Conservation (phyloP, 2,329 filamentous ascomycete species). For the Pseudogymnoascus sp. region DNA sequence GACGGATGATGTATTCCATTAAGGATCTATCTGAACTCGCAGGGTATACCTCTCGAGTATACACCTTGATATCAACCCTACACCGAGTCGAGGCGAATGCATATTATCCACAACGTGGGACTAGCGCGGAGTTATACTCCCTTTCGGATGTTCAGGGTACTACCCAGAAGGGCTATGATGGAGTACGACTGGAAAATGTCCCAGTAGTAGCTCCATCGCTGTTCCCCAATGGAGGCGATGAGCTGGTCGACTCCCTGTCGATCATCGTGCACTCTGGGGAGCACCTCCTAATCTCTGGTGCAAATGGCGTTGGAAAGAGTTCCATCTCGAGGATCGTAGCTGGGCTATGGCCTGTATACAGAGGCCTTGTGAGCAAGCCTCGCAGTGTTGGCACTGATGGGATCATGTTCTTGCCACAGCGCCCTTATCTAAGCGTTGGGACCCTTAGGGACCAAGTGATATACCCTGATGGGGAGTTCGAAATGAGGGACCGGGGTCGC, state of each 20-base stretch:
- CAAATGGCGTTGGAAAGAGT: conserved; percentile 91
- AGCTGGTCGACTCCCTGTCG: conserved; percentile 80
- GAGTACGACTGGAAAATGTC: conserved; percentile 86
- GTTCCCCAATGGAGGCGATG: conserved; percentile 85
- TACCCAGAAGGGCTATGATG: conserved; percentile 89
- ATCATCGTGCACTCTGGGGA: conserved; percentile 87
- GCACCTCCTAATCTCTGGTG: conserved; percentile 88
- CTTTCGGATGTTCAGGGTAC: conserved; percentile 90
- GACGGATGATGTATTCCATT: conserved; percentile 99
- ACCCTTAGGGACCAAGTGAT: conserved; percentile 96
- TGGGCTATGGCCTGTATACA: conserved; percentile 92
- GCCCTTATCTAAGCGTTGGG: conserved; percentile 85
- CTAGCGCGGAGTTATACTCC: conserved; percentile 75
- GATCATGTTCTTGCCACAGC: conserved; percentile 96
- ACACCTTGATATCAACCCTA: conserved; percentile 88
- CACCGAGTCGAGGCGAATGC: conserved; percentile 89
- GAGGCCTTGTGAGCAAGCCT: conserved; percentile 82
- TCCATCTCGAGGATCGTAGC: conserved; percentile 82
- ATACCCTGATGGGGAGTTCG: conserved; percentile 88
- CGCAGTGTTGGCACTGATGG: conserved; percentile 76
- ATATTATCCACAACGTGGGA: conserved; percentile 65
- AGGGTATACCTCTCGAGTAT: conserved; percentile 92
- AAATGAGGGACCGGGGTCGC: conserved; percentile 79
- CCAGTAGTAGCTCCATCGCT: conserved; percentile 84
- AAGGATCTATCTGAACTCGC: conserved; percentile 95